Base-by-base conservation (phyloP, 139 green algal species). In the Chlorella sp. region DNA sequence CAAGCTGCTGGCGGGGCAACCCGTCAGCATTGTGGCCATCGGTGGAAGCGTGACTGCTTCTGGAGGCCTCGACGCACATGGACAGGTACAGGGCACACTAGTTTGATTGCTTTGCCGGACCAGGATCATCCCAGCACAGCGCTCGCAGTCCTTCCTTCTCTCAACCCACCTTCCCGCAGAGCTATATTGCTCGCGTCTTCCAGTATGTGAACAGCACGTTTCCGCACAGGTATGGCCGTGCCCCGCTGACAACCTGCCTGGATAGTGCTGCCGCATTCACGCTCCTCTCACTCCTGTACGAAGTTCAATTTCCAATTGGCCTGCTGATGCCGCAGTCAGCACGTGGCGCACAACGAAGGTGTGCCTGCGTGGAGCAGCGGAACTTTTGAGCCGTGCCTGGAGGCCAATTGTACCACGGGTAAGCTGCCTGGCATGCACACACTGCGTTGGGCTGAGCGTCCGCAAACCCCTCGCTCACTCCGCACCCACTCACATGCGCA, bases 1-100 rank as follows among this genome's bases (percentile, higher is more conserved):
- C 56, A 82, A 82, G 38, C 56, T 82, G 76, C 76, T 82, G 38
- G 38, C 36, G 38, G 56, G 76, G 54, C 38, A 17, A 24, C 76
- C 56, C 30, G 46, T 82, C 38, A 82, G 56, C 38, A 60, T 73
- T 38, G 28, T n/a, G 38, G 58, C 76, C 4, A 38, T 82, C 1
- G 76, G 76, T 20, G 76, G 76, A 8, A 54, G n/a, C 30, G 76
- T 82, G 26, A 82, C 76, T 7, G 26, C 44, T 11, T 2, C 26
- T 0, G 70, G 34, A 7, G 41, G 34, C 9, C 24, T 56, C 40
- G 40, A 77, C 24, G 40, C 26, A 4, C 22, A 56, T 26, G 70
- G 70, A 28, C 24, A 40, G 24, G 46, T 54, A 11, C 7, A 17
- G 8, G 7, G 46, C 46, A 54, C 11, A 11, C 8, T 7, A 7